Evolutionary conservation across 164 flowering plant species (phyloP), one percentile per base, ranked within the genome.

Genomic region (Umbilicus rupestris): DNA sequence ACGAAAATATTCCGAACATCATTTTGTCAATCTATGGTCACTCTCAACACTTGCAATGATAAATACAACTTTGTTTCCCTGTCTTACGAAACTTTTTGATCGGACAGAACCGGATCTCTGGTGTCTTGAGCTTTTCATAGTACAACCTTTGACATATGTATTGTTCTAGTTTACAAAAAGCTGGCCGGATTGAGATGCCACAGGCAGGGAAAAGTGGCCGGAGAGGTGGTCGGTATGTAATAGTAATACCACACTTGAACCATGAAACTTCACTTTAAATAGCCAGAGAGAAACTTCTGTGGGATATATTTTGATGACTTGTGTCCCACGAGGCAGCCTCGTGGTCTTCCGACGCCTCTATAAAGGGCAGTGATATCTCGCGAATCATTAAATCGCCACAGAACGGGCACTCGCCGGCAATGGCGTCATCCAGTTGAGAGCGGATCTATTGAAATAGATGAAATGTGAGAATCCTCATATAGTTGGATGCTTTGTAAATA

Each of bases 391-490:
- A 73, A 49, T 92, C 99, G 24, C 99, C 99, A 71, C 99, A 95
- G 70, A 84, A 95, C 14, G 99, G 99, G 77, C 99, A 95, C 71
- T 95, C 99, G 62, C 97, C 82, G 33, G 99, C 99, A 67, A 95
- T 80, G 47, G 96, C 97, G 79, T 95, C 99, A 74, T 95, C 99
- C 75, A 95, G 72, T 71, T 85, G 94, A 37, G 90, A 88, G 17
- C 97, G 95, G 9, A 92, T 83, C 99, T 87, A 81, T 63, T 62
- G 49, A 2, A 20, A 64, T 49, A 67, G 8, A 22, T 12, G 24
- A 39, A 31, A 52, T 20, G 33, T 71, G n/a, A 50, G 69, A 60
- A 41, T 6, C 3, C 10, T 41, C 39, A 4, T 10, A 29, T 24
- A 22, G 57, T n/a, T 15, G 50, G 49, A 37, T 66, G 22, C 20